phyloP scores from a whole-genome alignment of 2,329 filamentous ascomycete species.

The Scedosporium apiospermum region DNA sequence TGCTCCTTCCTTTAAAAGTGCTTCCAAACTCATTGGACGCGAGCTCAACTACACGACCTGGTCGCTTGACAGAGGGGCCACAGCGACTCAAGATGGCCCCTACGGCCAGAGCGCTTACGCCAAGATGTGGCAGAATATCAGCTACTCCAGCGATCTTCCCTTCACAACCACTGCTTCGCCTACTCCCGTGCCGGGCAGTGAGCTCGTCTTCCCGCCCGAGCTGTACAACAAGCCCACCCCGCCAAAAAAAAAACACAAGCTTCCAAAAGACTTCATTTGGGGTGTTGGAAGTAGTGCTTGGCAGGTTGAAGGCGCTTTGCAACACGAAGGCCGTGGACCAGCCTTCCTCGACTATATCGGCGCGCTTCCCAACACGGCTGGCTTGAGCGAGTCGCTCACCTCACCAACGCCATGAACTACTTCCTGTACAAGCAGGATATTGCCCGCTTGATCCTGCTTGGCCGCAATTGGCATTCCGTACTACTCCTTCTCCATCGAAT shows the following conservation, averaged over 20 bases:
- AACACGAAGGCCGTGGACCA: slow-evolving; percentile 31
- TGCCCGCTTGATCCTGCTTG: slow-evolving; percentile 37
- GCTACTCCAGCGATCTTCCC: slow-evolving; percentile 14
- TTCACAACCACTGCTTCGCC: slow-evolving; percentile 41
- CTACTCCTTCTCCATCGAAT: slow-evolving; percentile 42
- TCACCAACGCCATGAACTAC: slow-evolving; percentile 41
- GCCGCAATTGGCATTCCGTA: slow-evolving; percentile 40
- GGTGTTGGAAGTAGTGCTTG: slow-evolving; percentile 38
- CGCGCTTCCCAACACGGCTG: slow-evolving; percentile 14
- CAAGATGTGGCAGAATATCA: slow-evolving; percentile 25
- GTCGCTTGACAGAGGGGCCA: no score
- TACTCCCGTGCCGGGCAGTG: slow-evolving; percentile 42
- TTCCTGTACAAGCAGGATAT: slow-evolving; percentile 49
- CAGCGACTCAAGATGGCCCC: no score
- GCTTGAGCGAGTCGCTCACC: slow-evolving; percentile 21
- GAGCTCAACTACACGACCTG: no score
- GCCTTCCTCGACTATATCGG: slow-evolving; percentile 32
- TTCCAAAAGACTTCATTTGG: slow-evolving; percentile 36
- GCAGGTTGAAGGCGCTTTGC: slow-evolving; percentile 35
- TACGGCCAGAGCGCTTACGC: slow-evolving; percentile 23
- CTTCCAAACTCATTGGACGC: no score
- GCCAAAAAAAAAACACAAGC: slow-evolving; percentile 39
- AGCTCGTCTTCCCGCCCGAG: slow-evolving; percentile 44
- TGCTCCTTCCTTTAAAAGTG: no score
- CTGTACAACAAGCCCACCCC: slow-evolving; percentile 38